Base-by-base conservation (phyloP, 768 basidiomycete genomes). In the Termitomyces heimii region DNA sequence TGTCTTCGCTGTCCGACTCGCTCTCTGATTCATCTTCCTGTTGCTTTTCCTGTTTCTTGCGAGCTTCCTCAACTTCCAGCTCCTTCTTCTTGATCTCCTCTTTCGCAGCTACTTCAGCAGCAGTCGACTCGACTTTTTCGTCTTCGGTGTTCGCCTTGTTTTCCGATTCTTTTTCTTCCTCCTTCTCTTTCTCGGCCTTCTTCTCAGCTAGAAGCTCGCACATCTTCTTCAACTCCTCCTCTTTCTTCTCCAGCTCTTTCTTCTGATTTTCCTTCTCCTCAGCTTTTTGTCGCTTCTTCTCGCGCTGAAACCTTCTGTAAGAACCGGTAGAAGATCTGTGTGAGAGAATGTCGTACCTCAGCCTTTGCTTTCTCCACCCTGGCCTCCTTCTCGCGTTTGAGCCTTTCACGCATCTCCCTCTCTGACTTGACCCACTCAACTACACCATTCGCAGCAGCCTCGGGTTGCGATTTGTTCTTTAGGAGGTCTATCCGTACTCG, bases 391-490 rank as follows among this genome's bases (percentile, higher is more conserved):
- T 93, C 90, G 65, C 80, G 79, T 73, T 80, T 78, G 59, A 92
- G 72, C 62, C 85, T 79, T 71, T 88, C 89, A 61, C 80, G 78
- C 77, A 92, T 83, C 70, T 84, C 82, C 60, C 88, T 80, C 74
- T 93, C 91, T 53, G 77, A 75, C 51, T 80, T 70, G 16, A 93
- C 89, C 92, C 92, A 95, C 39, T 73, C 78, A 1, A 75, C 76
- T 22, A 84, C 85, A 13, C 81, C 84, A 22, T 76, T 73, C 2
- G 90, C 86, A 26, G 92, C 91, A 2, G 78, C 76, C 65, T 92
- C 87, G 2, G 92, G 92, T 54, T 88, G 77, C 22, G 86, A 84
- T 73, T 95, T 94, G 75, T 92, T 86, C 72, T 87, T 86, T 57
- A 96, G 76, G 58, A 95, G 67, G 72, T 91, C 88, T 90, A 62